These are phyloP conservation scores for Hondaea fermentalgiana DNA, from an alignment of 108 stramenopile species.

Conservation along the genomic window DNA sequence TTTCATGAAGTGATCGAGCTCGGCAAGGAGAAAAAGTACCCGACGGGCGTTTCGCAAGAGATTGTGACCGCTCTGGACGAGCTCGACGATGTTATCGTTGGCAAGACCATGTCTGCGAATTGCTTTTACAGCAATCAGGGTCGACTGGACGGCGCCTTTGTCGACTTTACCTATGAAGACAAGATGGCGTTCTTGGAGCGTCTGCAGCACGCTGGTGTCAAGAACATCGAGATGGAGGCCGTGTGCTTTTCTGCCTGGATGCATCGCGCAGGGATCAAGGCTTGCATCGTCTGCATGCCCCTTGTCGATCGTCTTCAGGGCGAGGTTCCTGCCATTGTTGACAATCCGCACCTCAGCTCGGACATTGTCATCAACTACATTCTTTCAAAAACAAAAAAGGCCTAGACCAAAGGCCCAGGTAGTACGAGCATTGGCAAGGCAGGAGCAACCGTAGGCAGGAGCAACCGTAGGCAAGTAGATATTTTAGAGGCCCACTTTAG, in stretches of 20 bases:
- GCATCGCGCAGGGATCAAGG: background rate
- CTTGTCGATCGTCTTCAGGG: background rate
- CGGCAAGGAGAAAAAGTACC: background rate
- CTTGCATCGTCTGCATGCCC: background rate
- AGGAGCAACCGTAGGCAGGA: too few species aligned
- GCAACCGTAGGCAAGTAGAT: too few species aligned
- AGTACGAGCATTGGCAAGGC: too few species aligned
- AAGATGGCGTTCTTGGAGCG: background rate
- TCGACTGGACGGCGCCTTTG: background rate
- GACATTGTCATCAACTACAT: background rate
- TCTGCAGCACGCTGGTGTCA: background rate
- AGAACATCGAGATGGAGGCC: slow-evolving; percentile 15
- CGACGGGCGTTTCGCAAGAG: background rate
- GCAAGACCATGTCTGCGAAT: slow-evolving; percentile 13
- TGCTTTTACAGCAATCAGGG: slow-evolving; percentile 8
- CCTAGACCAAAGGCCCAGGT: too few species aligned
- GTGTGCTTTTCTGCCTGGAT: background rate
- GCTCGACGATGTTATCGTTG: background rate
- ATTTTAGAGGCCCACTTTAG: too few species aligned
- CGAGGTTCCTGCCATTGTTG: background rate
- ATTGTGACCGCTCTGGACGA: background rate
- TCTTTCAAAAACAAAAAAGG: background rate
- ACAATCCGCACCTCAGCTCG: background rate
- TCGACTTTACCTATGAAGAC: background rate
- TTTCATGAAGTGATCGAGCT: background rate